Evolutionary conservation across 2,329 filamentous ascomycete genomes (phyloP), one percentile per base, ranked within the genome.

Genomic region (Berkeleyomyces basicola): DNA sequence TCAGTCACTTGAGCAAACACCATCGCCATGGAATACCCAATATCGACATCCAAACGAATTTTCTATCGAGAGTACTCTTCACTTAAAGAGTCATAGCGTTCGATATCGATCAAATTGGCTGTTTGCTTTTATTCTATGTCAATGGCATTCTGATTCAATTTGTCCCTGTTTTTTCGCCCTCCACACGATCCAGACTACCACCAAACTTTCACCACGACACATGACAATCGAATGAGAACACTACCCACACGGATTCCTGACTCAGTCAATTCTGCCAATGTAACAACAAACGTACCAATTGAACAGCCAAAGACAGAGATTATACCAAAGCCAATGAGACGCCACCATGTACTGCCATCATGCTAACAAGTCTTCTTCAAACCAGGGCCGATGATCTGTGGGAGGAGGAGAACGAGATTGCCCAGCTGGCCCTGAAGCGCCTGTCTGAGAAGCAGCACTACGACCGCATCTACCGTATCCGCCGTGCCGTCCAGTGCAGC

Each of bases 381-480:
- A 11, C 63, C 73, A 97, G 93, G 76, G 85, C 86, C 81, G 93
- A 99, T 77, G 93, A 99, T 74, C 78, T 99, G 74, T 88, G 96
- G 74, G 84, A 88, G 73, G 93, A 99, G 77, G 93, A 99, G 79
- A 87, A 82, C 79, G 88, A 93, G 70, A 77, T 80, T 64, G 90
- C 96, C 71, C 86, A 93, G 76, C 82, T 86, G 70, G 93, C 93
- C 67, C 82, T 99, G 72, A 88, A 88, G 82, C 90, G 93, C 74
- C 87, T 99, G 66, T 83, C 88, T 64, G 82, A 89, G 71, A 89
- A 95, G 80, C 89, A 93, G 74, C 82, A 86, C 71, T 97, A 97
- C 79, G 93, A 99, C 79, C 92, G 93, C 74, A 84, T 97, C 74
- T 99, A 90, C 86, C 91, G 93, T 72, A 84, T 99, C 76, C 89